Conservation (phyloP, 2,329 filamentous ascomycete species). For the Diaporthe citrichinensis region DNA sequence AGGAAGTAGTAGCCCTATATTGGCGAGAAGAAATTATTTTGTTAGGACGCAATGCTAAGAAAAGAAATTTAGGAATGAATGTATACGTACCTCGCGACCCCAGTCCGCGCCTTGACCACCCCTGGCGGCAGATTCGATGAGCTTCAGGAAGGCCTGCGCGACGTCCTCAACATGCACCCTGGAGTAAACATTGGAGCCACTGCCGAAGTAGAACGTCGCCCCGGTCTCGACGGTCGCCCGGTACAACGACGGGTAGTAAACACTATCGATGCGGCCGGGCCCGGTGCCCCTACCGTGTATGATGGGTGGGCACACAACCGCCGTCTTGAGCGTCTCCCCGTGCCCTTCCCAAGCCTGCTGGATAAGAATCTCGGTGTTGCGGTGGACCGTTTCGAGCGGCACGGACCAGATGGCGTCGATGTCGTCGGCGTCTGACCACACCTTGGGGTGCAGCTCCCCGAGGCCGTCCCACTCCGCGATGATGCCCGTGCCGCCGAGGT, state of each 20-base stretch:
- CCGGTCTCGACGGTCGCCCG: not conserved
- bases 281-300: not conserved
- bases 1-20: slow-evolving; percentile 8
- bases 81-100: slow-evolving; percentile 6
- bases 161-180: slow-evolving; percentile 3
- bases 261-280: not conserved
- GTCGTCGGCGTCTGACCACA: slow-evolving; percentile 5
- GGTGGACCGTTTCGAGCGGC: not conserved
- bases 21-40: no score
- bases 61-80: no score
- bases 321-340: not conserved
- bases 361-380: slow-evolving; percentile 12
- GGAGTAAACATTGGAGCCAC: not conserved
- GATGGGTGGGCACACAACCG: slow-evolving; percentile 8
- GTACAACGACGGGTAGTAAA: not conserved
- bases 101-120: not conserved
- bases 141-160: not conserved
- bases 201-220: not conserved
- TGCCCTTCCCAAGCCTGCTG: not conserved
- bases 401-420: slow-evolving; percentile 3
- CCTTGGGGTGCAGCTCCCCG: slow-evolving; percentile 20
- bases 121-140: not conserved
- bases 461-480: not conserved
- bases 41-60: no score
- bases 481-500: slow-evolving; percentile 11